phyloP scores from a whole-genome alignment of 2,329 filamentous ascomycete species.

The Paraphaeosphaeria sporulosa region DNA sequence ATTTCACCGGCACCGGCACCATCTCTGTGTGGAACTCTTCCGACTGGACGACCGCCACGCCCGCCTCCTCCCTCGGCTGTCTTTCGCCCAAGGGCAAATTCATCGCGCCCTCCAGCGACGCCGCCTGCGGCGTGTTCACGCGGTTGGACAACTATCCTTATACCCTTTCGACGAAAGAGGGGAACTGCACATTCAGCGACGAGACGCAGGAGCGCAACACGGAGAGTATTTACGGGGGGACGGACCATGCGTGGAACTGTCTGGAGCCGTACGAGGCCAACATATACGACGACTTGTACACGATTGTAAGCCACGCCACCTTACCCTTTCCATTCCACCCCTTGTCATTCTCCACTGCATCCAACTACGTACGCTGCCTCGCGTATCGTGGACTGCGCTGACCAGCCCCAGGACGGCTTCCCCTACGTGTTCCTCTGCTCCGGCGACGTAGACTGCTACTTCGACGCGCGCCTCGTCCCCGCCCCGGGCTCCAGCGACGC shows the following conservation, averaged over 20 bases:
- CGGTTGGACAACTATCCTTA: constrained; percentile 33
- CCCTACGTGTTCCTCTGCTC: background rate
- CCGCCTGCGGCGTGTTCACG: constrained; percentile 36
- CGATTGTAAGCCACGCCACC: constrained; percentile 28
- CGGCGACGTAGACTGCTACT: constrained; percentile 41
- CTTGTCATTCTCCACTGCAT: no score
- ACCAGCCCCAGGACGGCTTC: constrained; percentile 32
- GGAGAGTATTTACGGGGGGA: constrained; percentile 37
- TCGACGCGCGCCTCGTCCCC: constrained; percentile 39
- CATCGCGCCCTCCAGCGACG: constrained; percentile 16
- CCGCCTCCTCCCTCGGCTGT: constrained; percentile 38
- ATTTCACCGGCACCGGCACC: constrained; percentile 40
- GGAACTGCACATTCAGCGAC: constrained; percentile 45
- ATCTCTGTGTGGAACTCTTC: constrained; percentile 40
- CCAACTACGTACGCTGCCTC: background rate
- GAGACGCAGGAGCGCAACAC: constrained; percentile 35
- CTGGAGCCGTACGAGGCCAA: constrained; percentile 20
- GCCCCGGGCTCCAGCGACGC: constrained; percentile 17
- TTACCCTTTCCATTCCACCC: no score
- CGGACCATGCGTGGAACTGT: constrained; percentile 40
- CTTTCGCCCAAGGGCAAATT: constrained; percentile 35
- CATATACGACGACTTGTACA: constrained; percentile 42
- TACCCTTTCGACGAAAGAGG: constrained; percentile 33
- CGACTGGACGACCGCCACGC: constrained; percentile 34
- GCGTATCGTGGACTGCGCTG: background rate